Base-by-base conservation (phyloP, 352 stramenopile genomes). In the Aphanomyces astaci region DNA sequence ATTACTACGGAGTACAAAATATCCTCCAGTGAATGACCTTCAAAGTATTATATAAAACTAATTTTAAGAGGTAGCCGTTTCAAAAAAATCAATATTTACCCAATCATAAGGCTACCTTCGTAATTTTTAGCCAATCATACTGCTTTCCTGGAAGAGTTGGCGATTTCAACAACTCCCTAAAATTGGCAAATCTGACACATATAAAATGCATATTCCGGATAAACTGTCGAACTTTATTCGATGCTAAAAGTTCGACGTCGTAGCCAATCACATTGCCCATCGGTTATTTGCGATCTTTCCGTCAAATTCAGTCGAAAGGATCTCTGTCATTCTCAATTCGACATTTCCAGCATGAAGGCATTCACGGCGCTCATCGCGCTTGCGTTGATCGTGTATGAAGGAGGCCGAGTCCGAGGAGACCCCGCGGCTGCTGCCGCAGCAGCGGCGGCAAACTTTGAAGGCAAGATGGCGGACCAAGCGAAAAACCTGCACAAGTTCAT, bases 401-500 rank as follows among this genome's bases (percentile, higher is more conserved):
- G n/a, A n/a, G n/a, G n/a, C n/a, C n/a, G n/a, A n/a, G 60, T 40
- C 28, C 13, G 31, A 22, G 43, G 11, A 59, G 51, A 59, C 30
- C 25, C 30, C 13, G 48, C 43, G 33, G 56, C 56, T 4, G 56
- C 56, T 11, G 56, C 56, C 15, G 33, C 56, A 10, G 62, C 62
- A n/a, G 43, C 43, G 15, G 17, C 62, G 9, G 33, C 33, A 17
- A 49, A 46, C 15, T 68, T 68, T 46, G 62, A 68, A 22, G 62
- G 39, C 40, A 68, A 68, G 22, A 68, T 68, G 62, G 62, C 62
- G 13, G 62, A 68, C 17, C 62, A 68, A 11, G 62, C 62, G 7
- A 68, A 68, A 33, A 68, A 68, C 32, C 28, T 68, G 19, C 28
- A 68, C 51, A 59, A 68, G 32, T 68, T 68, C 32, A 68, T 68